Evolutionary conservation across 1,284 basidiomycete genomes (phyloP).

Genomic region (Rhizoctonia solani): DNA sequence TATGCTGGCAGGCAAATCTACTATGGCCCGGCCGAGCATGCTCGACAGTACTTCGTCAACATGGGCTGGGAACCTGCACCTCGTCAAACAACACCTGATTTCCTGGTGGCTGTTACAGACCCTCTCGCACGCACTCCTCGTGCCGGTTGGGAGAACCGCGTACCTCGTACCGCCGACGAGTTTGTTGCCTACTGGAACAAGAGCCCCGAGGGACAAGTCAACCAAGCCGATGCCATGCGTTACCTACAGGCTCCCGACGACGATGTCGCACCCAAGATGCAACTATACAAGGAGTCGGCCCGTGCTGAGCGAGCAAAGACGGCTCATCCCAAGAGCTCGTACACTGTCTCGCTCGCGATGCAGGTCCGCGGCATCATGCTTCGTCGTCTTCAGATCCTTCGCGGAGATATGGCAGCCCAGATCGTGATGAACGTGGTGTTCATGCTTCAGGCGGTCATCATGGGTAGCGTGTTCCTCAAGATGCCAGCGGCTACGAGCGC

Average conservation of each 20-base stretch:
- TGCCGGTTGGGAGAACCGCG: slow-evolving; percentile 51
- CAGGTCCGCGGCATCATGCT: slow-evolving; percentile 69
- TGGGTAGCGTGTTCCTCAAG: slow-evolving; percentile 76
- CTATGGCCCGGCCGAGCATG: slow-evolving; percentile 56
- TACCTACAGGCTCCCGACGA: slow-evolving; percentile 57
- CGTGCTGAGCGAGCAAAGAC: slow-evolving; percentile 55
- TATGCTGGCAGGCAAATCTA: slow-evolving; percentile 57
- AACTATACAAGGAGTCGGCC: slow-evolving; percentile 55
- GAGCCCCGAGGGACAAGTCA: slow-evolving; percentile 51
- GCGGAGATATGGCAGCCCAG: slow-evolving; percentile 57
- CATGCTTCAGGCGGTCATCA: slow-evolving; percentile 63
- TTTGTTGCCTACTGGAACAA: slow-evolving; percentile 58
- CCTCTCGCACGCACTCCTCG: slow-evolving; percentile 58
- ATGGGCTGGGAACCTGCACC: slow-evolving; percentile 51
- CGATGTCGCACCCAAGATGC: slow-evolving; percentile 47
- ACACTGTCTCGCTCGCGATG: slow-evolving; percentile 54
- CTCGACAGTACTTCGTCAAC: slow-evolving; percentile 54
- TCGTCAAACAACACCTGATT: slow-evolving; percentile 56
- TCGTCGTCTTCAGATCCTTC: slow-evolving; percentile 67
- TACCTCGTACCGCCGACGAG: slow-evolving; percentile 65
- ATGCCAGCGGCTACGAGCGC: slow-evolving; percentile 63
- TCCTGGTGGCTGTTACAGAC: slow-evolving; percentile 50
- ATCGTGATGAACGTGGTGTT: slow-evolving; percentile 37
- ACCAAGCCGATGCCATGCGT: slow-evolving; percentile 51
- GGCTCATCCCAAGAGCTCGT: slow-evolving; percentile 49